Evolutionary conservation across 2,329 filamentous ascomycete species (phyloP).

Genomic region (Pestalotiopsis fici): DNA sequence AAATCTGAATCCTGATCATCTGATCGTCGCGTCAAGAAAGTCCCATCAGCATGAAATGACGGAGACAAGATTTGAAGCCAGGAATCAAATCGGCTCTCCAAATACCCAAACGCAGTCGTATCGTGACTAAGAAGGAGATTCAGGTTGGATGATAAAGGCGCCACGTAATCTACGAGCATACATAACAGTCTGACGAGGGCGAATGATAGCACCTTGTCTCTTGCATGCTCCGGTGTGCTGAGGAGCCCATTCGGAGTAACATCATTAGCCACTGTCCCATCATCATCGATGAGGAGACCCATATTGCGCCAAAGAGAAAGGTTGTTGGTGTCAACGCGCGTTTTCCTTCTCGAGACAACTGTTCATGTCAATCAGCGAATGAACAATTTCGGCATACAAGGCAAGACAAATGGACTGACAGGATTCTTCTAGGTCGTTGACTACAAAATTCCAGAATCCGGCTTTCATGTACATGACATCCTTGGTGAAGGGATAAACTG

Average conservation of each 20-base stretch:
- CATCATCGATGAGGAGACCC: not conserved
- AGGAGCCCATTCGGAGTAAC: not conserved
- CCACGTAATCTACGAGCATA: not conserved
- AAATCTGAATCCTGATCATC: not conserved
- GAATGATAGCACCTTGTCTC: not conserved
- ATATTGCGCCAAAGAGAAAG: not conserved
- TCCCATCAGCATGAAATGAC: not conserved
- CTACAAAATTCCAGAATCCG: not conserved
- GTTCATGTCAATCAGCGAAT: not conserved
- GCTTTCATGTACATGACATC: not conserved
- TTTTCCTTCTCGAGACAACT: not conserved
- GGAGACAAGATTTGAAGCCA: not conserved
- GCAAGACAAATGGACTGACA: not conserved
- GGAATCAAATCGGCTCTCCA: not conserved
- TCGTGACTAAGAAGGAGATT: not conserved
- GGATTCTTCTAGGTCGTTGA: not conserved
- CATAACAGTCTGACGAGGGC: not conserved
- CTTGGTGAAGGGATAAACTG: not conserved
- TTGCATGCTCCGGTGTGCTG: not conserved
- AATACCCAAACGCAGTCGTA: not conserved
- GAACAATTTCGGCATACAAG: too few species aligned
- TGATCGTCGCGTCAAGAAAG: not conserved
- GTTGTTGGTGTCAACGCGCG: not conserved
- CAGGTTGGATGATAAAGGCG: not conserved
- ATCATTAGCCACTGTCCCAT: not conserved